Percentiles rank a stretch among this genome's conserved stretches.
Conservation (phyloP, 805 yeast genomes). For the Candida takata region DNA sequence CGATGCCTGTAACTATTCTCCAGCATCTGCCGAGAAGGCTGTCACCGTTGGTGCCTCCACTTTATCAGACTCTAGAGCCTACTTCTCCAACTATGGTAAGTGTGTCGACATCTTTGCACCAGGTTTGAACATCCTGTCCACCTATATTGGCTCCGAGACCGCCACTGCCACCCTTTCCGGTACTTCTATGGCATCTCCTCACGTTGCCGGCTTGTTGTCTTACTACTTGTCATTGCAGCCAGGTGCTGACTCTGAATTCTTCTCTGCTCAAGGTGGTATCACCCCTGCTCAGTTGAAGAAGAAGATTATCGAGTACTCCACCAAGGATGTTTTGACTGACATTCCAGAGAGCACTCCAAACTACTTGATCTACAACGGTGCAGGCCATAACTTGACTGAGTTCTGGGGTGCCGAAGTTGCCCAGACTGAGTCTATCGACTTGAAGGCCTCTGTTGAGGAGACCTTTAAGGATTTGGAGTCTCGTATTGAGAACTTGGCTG, state of each 20-base stretch:
- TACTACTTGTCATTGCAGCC: constrained; percentile 88
- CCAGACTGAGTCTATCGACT: constrained; percentile 5
- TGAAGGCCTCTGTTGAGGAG: constrained; percentile 14
- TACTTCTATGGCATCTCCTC: constrained; percentile 98
- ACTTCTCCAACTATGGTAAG: constrained; percentile 90
- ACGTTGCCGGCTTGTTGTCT: constrained; percentile 84
- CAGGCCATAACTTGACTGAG: constrained; percentile 51
- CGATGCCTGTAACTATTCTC: constrained; percentile 89
- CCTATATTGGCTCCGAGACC: constrained; percentile 68
- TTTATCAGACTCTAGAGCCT: constrained; percentile 82
- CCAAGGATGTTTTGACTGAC: constrained; percentile 51
- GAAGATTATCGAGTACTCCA: constrained; percentile 62
- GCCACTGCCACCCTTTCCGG: constrained; percentile 86
- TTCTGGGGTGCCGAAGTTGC: constrained; percentile 20
- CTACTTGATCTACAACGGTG: constrained; percentile 74
- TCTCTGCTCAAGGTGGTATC: constrained; percentile 43
- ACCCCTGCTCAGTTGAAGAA: constrained; percentile 73
- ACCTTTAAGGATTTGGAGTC: constrained; percentile 16
- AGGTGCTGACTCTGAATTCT: constrained; percentile 56
- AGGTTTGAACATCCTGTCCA: constrained; percentile 81
- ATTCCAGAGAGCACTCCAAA: constrained; percentile 73
- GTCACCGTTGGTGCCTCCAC: constrained; percentile 95
- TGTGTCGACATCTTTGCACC: constrained; percentile 98
- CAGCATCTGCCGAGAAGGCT: constrained; percentile 79
- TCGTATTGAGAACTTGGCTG: constrained; percentile 11